Base-by-base conservation (phyloP, 2,329 filamentous ascomycete genomes). In the Eutypella sp. region DNA sequence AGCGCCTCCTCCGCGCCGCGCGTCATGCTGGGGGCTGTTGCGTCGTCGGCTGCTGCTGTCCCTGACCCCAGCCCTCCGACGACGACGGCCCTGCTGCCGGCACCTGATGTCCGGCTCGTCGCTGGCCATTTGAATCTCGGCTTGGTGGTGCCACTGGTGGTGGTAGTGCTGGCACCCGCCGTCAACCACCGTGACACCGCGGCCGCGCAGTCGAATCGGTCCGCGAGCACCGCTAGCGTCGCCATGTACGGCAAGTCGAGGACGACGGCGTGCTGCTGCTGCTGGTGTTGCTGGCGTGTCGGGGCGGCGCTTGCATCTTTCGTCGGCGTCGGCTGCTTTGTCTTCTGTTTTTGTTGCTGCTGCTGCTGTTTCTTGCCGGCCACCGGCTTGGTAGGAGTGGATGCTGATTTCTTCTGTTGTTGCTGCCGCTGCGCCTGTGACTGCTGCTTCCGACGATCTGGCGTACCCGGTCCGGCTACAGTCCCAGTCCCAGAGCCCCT, bases 141-240 rank as follows among this genome's bases (percentile, higher is more conserved):
- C 10, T 69, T 61, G 13, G 64, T 61, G 40, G 19, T 16, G n/a
- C n/a, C n/a, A n/a, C n/a, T n/a, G n/a, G n/a, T n/a, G n/a, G n/a
- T n/a, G n/a, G n/a, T n/a, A n/a, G n/a, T n/a, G n/a, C n/a, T n/a
- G n/a, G n/a, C n/a, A 16, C 15, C 31, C 5, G 15, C 15, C 36
- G 71, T 72, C 16, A 85, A 63, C 51, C 80, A 79, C 40, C 68
- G 69, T 8, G 76, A 70, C 2, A 89, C 72, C 10, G 71, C 61
- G 3, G 70, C 62, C 2, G 81, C 66, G 48, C 83, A 85, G 65
- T 85, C 83, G 64, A 89, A 90, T 38, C 84, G 79, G 62, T 90
- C 87, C 9, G 85, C 84, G 46, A 88, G 75, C 42, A 89, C 75
- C 34, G 84, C 81, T 34, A 90, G 68, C 2, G 84, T 85, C 13